Evolutionary conservation across 306 rosid species (phyloP), one percentile per base, ranked within the genome.

Genomic region (Cicer bijugum): DNA sequence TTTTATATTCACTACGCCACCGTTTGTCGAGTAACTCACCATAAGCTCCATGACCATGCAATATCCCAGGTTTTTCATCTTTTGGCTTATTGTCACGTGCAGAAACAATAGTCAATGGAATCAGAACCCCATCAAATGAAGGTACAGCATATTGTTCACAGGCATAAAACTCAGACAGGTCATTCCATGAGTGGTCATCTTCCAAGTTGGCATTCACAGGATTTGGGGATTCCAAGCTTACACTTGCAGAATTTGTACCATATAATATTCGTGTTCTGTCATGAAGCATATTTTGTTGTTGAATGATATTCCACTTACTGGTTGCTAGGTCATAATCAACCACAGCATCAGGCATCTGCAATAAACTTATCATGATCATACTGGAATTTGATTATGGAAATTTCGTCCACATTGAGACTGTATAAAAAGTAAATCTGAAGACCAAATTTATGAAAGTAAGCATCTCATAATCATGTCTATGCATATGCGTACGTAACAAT

Each of bases 281-380:
- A 67, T 82, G 87, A 78, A 94, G 91, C 85, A 94, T 75, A 71
- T 92, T 91, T 83, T 91, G 96, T 85, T 90, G 97, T 68, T 94
- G 97, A 87, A 94, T 86, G 82, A 94, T 91, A 84, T 82, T 87
- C 97, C 96, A 91, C 57, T 77, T 80, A 66, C 95, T 92, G 69
- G 85, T 83, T 72, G 91, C 78, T 44, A 91, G 90, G 81, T 94
- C 92, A 85, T 94, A 95, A 85, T 95, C 99, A 63, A 95, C 96
- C 62, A 91, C 89, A 42, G 97, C 96, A 90, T 91, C 97, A 3
- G 99, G 99, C 97, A 90, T 95, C 97, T 95, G 96, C 74, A 78
- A 73, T 60, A 81, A 79, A 80, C 58, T 70, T 15, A 48, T 68
- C 61, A 67, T 76, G 68, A 63, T 71, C 73, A 60, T 67, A 65